Evolutionary conservation across 192 early-diverging fungal species (phyloP).

Genomic region (Coemansia sp.): DNA sequence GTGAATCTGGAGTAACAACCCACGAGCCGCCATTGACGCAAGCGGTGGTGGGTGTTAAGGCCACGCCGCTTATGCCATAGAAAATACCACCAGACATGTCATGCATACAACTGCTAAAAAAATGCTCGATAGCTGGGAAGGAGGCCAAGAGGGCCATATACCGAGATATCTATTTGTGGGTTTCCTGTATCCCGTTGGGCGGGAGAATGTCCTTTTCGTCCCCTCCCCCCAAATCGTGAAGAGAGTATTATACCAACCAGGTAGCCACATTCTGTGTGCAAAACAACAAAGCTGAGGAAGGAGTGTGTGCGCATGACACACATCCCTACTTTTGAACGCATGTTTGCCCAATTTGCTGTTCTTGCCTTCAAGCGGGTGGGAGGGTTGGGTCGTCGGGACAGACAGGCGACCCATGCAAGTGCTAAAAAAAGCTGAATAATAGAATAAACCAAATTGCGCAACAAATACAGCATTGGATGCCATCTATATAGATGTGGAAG

Average conservation of each 20-base stretch:
- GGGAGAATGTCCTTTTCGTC: neutral
- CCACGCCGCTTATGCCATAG: neutral
- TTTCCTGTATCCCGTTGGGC: neutral
- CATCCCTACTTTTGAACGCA: neutral
- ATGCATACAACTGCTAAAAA: neutral
- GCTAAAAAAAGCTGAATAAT: neutral
- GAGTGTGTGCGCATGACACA: neutral
- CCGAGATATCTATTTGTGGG: neutral
- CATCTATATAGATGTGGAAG: neutral
- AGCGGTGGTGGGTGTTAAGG: neutral
- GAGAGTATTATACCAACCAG: neutral
- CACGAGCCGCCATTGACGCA: conserved; percentile 8
- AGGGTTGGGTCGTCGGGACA: neutral
- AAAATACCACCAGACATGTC: conserved; percentile 3
- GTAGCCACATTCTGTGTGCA: neutral
- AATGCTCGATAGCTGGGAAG: neutral
- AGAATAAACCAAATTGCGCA: neutral
- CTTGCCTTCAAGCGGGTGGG: neutral
- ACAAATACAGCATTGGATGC: neutral
- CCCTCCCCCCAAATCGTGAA: neutral
- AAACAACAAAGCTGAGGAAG: neutral
- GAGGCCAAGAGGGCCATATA: neutral
- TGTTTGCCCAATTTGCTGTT: neutral
- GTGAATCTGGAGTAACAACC: neutral
- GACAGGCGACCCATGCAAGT: neutral